A percentile compares a stretch with the other conserved stretches of the same genome.
Conservation (phyloP, 2,329 filamentous ascomycete species). For the Epichloe scottii region DNA sequence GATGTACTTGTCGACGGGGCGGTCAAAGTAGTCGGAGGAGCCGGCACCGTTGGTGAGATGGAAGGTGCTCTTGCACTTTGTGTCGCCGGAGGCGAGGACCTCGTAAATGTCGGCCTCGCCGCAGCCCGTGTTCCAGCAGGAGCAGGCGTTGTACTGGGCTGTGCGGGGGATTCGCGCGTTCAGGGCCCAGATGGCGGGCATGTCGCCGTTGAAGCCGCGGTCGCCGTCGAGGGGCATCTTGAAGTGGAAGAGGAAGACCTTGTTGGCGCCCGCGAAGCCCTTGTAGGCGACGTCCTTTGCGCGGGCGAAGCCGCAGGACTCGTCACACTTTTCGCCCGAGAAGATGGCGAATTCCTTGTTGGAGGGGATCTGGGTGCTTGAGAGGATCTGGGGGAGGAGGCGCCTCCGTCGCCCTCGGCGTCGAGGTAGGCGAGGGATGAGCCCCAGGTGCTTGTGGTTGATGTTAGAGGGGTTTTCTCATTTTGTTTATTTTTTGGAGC, state of each 20-base stretch:
- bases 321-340: constrained; percentile 29
- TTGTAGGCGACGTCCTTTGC: constrained; percentile 36
- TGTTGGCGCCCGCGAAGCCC: constrained; percentile 57
- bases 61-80: constrained; percentile 56
- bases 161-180: constrained; percentile 62
- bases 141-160: constrained; percentile 58
- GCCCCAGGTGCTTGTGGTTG: constrained; percentile 26
- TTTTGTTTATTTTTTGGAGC: background rate
- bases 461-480: background rate
- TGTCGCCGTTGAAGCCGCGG: constrained; percentile 44
- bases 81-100: constrained; percentile 51
- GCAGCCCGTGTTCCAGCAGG: constrained; percentile 57
- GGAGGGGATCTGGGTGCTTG: constrained; percentile 27
- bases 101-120: constrained; percentile 70
- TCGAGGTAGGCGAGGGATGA: constrained; percentile 34
- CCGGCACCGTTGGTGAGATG: constrained; percentile 52
- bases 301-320: constrained; percentile 31
- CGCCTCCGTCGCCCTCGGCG: constrained; percentile 26
- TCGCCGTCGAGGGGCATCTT: constrained; percentile 52
- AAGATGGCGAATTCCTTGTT: constrained; percentile 34
- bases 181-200: constrained; percentile 65
- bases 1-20: constrained; percentile 45
- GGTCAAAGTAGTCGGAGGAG: constrained; percentile 58
- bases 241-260: constrained; percentile 64
- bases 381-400: constrained; percentile 27